These are phyloP conservation scores for Cladochytrium replicatum DNA, from an alignment of 192 early-diverging fungal species.

Conservation along the genomic window DNA sequence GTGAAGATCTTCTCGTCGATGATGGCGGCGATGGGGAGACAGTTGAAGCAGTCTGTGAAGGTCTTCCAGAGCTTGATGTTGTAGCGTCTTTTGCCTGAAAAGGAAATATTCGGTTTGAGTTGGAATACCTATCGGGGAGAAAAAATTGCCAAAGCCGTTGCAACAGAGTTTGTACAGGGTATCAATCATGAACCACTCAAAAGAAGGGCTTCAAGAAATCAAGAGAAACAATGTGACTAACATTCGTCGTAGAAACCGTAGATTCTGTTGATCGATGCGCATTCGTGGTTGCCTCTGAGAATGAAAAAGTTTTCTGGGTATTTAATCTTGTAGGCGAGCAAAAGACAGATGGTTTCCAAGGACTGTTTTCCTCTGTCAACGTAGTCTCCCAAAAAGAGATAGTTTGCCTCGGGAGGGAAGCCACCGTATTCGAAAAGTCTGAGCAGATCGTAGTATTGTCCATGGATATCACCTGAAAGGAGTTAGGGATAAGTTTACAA, in stretches of 20 bases:
- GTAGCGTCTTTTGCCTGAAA: constrained; percentile 81
- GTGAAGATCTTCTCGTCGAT: constrained; percentile 98
- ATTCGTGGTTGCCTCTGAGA: constrained; percentile 96
- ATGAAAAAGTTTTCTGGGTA: constrained; percentile 99
- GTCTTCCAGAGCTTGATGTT: constrained; percentile 99
- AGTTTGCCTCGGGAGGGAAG: constrained; percentile 93
- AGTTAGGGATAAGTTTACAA: neutral
- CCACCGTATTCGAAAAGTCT: constrained; percentile 94
- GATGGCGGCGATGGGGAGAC: constrained; percentile 91
- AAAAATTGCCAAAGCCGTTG: neutral
- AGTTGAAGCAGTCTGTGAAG: constrained; percentile 99
- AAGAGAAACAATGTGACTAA: constrained; percentile 21
- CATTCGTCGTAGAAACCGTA: constrained; percentile 99
- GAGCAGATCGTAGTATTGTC: constrained; percentile 95
- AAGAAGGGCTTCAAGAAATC: constrained; percentile 4
- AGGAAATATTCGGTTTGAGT: no score
- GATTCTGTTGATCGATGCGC: constrained; percentile 91
- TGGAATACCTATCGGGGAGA: neutral
- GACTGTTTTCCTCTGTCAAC: constrained; percentile 97
- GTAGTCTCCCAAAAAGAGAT: constrained; percentile 95
- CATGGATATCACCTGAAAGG: constrained; percentile 70
- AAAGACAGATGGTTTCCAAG: constrained; percentile 92
- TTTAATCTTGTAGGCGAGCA: constrained; percentile 99
- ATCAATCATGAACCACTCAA: neutral
- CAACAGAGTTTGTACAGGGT: neutral